Percentiles rank a stretch among this genome's conserved stretches.
phyloP scores from a whole-genome alignment of 2,329 filamentous ascomycete species.

The Fusarium fujikuroi region DNA sequence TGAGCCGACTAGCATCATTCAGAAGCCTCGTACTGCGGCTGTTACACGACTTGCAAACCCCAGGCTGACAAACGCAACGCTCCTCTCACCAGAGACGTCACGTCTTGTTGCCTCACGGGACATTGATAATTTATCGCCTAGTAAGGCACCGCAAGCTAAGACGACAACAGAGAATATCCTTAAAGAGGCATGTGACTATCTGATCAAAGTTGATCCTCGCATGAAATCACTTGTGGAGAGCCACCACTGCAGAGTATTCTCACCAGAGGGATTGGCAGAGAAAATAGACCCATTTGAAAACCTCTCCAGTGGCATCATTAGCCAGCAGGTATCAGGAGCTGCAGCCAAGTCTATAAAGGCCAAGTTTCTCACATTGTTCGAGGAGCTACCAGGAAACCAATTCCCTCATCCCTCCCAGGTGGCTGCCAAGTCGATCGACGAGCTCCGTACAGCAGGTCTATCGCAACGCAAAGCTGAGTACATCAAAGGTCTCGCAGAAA shows the following conservation, averaged over 20 bases:
- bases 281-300: constrained; percentile 88
- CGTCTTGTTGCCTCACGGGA: constrained; percentile 65
- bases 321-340: constrained; percentile 94
- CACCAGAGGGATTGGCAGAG: constrained; percentile 82
- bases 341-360: constrained; percentile 89
- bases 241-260: constrained; percentile 83
- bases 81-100: constrained; percentile 78
- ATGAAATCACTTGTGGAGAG: constrained; percentile 78
- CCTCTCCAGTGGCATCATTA: constrained; percentile 88
- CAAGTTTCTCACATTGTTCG: constrained; percentile 83
- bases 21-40: constrained; percentile 54
- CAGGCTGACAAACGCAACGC: constrained; percentile 72
- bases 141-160: constrained; percentile 48
- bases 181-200: constrained; percentile 77
- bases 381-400: constrained; percentile 47
- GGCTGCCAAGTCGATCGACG: constrained; percentile 68
- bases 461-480: constrained; percentile 98
- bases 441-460: constrained; percentile 84
- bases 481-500: constrained; percentile 83
- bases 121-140: constrained; percentile 58
- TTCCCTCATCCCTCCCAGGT: constrained; percentile 86
- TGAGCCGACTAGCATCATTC: constrained; percentile 44
- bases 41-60: constrained; percentile 70
- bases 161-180: constrained; percentile 79
- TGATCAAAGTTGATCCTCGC: constrained; percentile 77